Evolutionary conservation across 2,329 filamentous ascomycete species (phyloP).

Genomic region (Pezicula radicicola): DNA sequence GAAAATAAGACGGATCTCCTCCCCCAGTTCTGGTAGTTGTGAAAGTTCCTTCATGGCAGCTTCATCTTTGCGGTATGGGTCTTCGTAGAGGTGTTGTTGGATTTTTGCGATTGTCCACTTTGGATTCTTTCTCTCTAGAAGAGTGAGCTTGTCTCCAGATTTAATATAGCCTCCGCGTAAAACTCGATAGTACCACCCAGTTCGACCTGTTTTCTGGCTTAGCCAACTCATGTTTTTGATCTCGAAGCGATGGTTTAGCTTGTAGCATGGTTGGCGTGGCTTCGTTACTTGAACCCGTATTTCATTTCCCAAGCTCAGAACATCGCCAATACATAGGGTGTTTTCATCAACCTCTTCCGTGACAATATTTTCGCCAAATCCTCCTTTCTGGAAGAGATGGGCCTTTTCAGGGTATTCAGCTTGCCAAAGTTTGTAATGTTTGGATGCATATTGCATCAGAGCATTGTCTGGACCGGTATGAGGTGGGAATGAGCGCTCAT

Average conservation of each 20-base stretch:
- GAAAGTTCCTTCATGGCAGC: conserved; percentile 10
- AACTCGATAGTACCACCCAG: conserved; percentile 64
- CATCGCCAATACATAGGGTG: conserved; percentile 62
- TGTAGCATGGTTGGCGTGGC: conserved; percentile 41
- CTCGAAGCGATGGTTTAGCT: conserved; percentile 64
- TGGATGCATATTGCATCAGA: conserved; percentile 46
- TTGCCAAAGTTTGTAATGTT: conserved; percentile 55
- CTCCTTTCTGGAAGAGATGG: conserved; percentile 50
- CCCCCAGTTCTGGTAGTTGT: conserved; percentile 6
- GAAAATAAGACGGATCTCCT: conserved; percentile 3
- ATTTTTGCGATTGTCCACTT: conserved; percentile 59
- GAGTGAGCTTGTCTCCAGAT: conserved; percentile 51
- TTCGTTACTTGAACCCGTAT: background rate
- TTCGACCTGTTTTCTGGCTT: conserved; percentile 52
- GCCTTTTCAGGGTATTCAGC: conserved; percentile 47
- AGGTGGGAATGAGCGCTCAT: conserved; percentile 5
- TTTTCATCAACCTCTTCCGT: conserved; percentile 53
- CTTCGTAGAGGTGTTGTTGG: conserved; percentile 57
- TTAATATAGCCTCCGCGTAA: conserved; percentile 48
- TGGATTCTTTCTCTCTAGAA: conserved; percentile 52
- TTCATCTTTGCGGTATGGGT: conserved; percentile 30
- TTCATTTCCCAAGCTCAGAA: conserved; percentile 41
- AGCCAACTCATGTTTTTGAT: conserved; percentile 57
- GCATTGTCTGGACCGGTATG: conserved; percentile 52
- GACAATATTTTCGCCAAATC: conserved; percentile 63